Base-by-base conservation (phyloP, 345 rosid species). In the Salix brachista region DNA sequence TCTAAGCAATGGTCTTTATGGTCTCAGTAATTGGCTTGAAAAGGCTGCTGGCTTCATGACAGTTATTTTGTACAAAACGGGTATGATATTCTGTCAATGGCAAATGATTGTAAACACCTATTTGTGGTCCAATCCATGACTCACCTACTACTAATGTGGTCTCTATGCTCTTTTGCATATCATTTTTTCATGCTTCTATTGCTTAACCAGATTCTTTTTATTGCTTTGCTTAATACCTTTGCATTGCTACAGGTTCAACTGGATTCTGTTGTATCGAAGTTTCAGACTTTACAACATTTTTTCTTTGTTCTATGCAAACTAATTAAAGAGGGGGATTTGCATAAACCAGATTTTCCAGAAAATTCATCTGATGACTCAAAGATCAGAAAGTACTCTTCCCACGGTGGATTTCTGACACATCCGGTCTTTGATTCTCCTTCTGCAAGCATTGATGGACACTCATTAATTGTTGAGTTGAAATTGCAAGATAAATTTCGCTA, bases 371-470 rank as follows among this genome's bases (percentile, higher is more conserved):
- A 79, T 68, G 36, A 75, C 39, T 72, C 71, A n/a, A 78, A 42
- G 67, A 23, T 61, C 18, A 73, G 60, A 23, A 86, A 75, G 73
- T 86, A 85, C 83, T 87, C 91, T 83, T 85, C 85, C 61, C 90
- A 89, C 75, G 99, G 99, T 78, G 97, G 98, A 58, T 95, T 95
- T 86, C 78, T 95, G 79, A 84, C 79, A 77, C 96, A 93, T 80
- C 91, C 98, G 41, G 62, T 73, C 64, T 78, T 89, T 75, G 84
- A 80, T 82, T 69, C 89, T 79, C 76, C 79, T 62, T 81, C 81
- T 79, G 80, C 62, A 74, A 83, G 76, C 34, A 61, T 50, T 50
- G 84, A 78, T 73, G 81, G 78, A 82, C 42, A 67, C 77, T 52
- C 81, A 42, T 80, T 80, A 65, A 73, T 65, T 82, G 75, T 81